Evolutionary conservation across 495 filamentous ascomycete genomes (phyloP).

Genomic region (Aspergillus nanangensis): DNA sequence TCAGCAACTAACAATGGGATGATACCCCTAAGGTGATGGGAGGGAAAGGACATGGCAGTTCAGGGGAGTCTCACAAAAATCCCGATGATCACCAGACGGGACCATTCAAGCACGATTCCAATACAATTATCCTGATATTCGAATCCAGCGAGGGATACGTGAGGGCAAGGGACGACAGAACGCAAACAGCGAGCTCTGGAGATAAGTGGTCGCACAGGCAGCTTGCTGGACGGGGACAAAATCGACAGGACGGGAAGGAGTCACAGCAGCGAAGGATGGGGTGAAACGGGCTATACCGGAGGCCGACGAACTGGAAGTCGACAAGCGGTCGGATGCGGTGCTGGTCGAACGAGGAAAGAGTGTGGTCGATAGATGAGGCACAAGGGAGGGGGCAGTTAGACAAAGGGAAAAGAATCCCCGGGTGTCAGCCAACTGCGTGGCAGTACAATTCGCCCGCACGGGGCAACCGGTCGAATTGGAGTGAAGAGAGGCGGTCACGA

Average conservation of each 20-base stretch:
- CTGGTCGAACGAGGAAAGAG: neutral
- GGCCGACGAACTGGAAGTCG: neutral
- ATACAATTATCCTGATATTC: constrained; percentile 8
- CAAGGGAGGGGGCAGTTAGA: constrained; percentile 10
- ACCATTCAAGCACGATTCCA: constrained; percentile 22
- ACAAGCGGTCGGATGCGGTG: neutral
- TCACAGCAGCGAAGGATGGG: neutral
- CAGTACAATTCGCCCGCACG: constrained; percentile 19
- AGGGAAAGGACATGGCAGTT: neutral
- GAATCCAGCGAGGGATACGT: neutral
- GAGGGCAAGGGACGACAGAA: constrained; percentile 3
- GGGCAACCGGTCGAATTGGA: constrained; percentile 12
- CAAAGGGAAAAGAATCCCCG: constrained; percentile 14
- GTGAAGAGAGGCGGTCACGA: constrained; percentile 17
- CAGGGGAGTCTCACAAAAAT: constrained; percentile 12
- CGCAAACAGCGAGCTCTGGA: constrained; percentile 1
- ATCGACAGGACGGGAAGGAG: constrained; percentile 2
- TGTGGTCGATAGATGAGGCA: constrained; percentile 5
- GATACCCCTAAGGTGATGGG: too few species aligned
- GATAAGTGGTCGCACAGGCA: constrained; percentile 7
- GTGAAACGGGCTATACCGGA: neutral
- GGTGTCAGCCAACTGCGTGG: constrained; percentile 25
- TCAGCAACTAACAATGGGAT: constrained; percentile 2
- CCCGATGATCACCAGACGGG: constrained; percentile 10
- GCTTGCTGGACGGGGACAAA: constrained; percentile 2